Conservation (phyloP, 2,329 filamentous ascomycete species). For the Chaetomiaceae sp. region DNA sequence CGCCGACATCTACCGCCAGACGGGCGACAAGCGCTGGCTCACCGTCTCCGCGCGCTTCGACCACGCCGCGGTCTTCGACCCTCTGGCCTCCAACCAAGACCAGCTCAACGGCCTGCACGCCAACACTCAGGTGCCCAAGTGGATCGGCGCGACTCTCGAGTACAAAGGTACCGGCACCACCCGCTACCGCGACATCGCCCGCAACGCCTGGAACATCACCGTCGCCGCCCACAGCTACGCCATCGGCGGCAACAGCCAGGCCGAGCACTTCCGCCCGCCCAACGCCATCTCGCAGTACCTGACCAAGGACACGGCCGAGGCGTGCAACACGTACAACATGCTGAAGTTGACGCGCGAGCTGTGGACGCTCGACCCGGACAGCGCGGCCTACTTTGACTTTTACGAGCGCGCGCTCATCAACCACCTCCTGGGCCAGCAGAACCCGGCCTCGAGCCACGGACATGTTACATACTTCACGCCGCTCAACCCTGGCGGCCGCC, state of each 20-base stretch:
- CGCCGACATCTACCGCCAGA: constrained; percentile 44
- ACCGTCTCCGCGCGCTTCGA: constrained; percentile 46
- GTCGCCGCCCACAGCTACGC: constrained; percentile 46
- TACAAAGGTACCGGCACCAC: constrained; percentile 44
- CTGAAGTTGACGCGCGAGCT: constrained; percentile 51
- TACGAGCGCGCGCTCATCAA: constrained; percentile 49
- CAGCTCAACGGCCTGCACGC: constrained; percentile 45
- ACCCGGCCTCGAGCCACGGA: constrained; percentile 41
- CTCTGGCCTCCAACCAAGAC: constrained; percentile 43
- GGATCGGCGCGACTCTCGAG: constrained; percentile 47
- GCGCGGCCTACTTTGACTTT: constrained; percentile 47
- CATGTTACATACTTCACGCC: constrained; percentile 52
- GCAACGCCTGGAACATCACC: constrained; percentile 46
- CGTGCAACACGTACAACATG: constrained; percentile 55
- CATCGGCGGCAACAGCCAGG: constrained; percentile 50
- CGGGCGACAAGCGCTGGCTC: constrained; percentile 43
- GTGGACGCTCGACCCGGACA: constrained; percentile 40
- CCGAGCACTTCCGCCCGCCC: constrained; percentile 47
- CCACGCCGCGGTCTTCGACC: constrained; percentile 44
- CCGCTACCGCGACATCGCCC: constrained; percentile 45
- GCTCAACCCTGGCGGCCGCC: constrained; percentile 42
- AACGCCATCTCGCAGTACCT: constrained; percentile 44
- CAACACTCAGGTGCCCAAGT: constrained; percentile 52
- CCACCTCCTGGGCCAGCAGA: constrained; percentile 47
- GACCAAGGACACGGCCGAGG: constrained; percentile 44